phyloP scores from a whole-genome alignment of 306 rosid genomes.

The Prunus armeniaca region DNA sequence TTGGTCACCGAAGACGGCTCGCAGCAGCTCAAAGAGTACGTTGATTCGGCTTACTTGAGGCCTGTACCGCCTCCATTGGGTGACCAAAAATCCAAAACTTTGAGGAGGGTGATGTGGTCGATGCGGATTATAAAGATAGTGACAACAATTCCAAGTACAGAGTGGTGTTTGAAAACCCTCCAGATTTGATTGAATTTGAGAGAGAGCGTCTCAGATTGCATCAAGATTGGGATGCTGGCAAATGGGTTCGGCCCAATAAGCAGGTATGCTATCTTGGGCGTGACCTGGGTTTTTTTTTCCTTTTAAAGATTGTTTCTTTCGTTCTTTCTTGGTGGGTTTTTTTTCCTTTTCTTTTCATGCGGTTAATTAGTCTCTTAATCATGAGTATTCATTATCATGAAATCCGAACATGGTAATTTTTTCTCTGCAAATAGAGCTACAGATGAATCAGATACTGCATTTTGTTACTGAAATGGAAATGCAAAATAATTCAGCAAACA shows the following conservation, averaged over 20 bases:
- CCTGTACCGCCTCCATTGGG: slow-evolving; percentile 37
- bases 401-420: background rate
- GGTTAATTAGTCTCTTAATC: background rate
- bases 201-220: slow-evolving; percentile 29
- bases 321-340: no score
- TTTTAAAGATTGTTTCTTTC: no score
- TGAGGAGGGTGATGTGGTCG: slow-evolving; percentile 37
- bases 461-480: background rate
- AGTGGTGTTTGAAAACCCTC: slow-evolving; percentile 40
- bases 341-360: background rate
- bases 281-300: background rate
- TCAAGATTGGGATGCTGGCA: slow-evolving; percentile 36
- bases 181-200: slow-evolving; percentile 38
- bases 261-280: slow-evolving; percentile 23
- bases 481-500: no score
- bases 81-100: slow-evolving; percentile 3
- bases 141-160: slow-evolving; percentile 19
- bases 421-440: background rate
- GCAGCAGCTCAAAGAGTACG: slow-evolving; percentile 28
- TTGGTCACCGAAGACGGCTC: slow-evolving; percentile 36
- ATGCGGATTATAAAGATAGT: slow-evolving; percentile 40
- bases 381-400: background rate
- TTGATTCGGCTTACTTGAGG: slow-evolving; percentile 23
- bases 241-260: slow-evolving; percentile 36
- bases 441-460: background rate